These are phyloP conservation scores for Mycena maculata DNA, from an alignment of 768 basidiomycete species.

Conservation along the genomic window DNA sequence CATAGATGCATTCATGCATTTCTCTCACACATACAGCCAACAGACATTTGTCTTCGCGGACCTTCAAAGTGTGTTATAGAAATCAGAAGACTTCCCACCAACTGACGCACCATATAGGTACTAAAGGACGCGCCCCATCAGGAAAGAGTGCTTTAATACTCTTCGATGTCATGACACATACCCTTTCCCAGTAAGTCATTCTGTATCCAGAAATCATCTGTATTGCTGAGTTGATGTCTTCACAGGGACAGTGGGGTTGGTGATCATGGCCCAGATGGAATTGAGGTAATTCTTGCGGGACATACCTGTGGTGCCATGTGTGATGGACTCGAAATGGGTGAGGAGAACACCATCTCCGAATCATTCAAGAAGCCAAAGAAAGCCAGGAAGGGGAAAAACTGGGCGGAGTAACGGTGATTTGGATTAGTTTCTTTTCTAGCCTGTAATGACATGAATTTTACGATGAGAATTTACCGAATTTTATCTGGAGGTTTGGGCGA, in stretches of 20 bases:
- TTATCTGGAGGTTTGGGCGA: too few species aligned
- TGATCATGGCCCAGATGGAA: slow-evolving; percentile 1
- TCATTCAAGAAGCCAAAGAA: too few species aligned
- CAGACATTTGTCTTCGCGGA: neutral
- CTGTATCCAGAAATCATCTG: neutral
- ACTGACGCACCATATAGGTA: neutral
- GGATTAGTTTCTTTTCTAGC: too few species aligned
- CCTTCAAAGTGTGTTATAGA: slow-evolving; percentile 1
- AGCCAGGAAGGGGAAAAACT: too few species aligned
- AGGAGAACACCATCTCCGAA: too few species aligned
- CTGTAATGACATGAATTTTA: too few species aligned
- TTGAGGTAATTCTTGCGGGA: neutral
- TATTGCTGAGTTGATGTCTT: neutral
- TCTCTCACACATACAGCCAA: slow-evolving; percentile 9
- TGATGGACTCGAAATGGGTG: neutral
- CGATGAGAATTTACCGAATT: too few species aligned
- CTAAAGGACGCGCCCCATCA: neutral
- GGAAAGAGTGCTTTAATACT: neutral
- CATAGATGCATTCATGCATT: slow-evolving; percentile 19
- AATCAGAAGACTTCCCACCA: neutral
- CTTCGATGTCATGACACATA: slow-evolving; percentile 7
- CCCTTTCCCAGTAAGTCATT: neutral
- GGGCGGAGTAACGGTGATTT: too few species aligned
- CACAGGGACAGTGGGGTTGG: neutral
- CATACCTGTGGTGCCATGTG: neutral